phyloP scores from a whole-genome alignment of 1,139 yeast species.

The Suhomyces atakaporum region DNA sequence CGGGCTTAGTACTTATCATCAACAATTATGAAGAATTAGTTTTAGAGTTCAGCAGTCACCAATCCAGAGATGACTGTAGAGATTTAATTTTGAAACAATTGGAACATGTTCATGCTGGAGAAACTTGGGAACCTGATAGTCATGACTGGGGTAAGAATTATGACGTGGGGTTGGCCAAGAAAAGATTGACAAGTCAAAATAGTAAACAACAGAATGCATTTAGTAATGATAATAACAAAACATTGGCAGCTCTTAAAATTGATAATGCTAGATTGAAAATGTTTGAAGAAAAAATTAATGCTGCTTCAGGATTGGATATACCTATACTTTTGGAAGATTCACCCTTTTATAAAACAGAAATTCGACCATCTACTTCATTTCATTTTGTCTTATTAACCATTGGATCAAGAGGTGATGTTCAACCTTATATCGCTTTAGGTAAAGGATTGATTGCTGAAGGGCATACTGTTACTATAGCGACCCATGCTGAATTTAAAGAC shows the following conservation, averaged over 20 bases:
- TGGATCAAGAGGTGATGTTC: constrained; percentile 96
- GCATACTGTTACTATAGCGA: constrained; percentile 78
- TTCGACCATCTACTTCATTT: constrained; percentile 54
- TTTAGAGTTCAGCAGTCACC: constrained; percentile 70
- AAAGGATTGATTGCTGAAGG: constrained; percentile 78
- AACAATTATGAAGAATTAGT: constrained; percentile 76
- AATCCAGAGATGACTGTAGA: constrained; percentile 74
- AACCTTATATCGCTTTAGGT: constrained; percentile 90
- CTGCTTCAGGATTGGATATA: constrained; percentile 61
- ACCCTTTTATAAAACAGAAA: constrained; percentile 54
- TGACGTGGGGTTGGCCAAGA: constrained; percentile 15
- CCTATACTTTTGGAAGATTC: constrained; percentile 70
- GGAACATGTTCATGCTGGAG: constrained; percentile 40
- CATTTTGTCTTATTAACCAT: constrained; percentile 78
- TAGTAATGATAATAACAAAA: constrained; percentile 10
- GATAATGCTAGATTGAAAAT: constrained; percentile 57
- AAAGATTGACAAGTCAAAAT: not conserved
- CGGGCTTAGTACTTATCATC: constrained; percentile 66
- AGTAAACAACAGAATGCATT: constrained; percentile 1
- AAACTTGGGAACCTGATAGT: constrained; percentile 28
- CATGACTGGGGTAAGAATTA: constrained; percentile 33
- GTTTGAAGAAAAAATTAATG: constrained; percentile 61
- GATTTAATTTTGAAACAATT: constrained; percentile 50
- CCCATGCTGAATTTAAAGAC: constrained; percentile 75
- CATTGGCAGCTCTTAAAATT: constrained; percentile 28